Conservation (phyloP, 2,329 filamentous ascomycete genomes). For the Talaromyces pinophilus region DNA sequence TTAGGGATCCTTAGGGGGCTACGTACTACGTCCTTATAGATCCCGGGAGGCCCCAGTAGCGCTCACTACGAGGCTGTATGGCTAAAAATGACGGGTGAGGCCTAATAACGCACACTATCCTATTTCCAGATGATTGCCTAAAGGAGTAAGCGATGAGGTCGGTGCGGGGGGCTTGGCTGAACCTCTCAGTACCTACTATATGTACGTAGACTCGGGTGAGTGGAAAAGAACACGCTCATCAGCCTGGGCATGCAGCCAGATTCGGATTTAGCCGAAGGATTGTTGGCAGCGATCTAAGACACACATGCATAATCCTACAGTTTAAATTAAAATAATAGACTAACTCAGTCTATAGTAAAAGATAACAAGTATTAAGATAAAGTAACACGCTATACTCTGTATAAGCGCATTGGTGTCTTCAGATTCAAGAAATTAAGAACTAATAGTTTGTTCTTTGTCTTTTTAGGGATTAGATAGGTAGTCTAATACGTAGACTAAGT, state of each 20-base stretch:
- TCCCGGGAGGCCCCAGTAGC: not conserved
- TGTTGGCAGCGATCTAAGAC: not conserved
- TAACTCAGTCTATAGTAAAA: not conserved
- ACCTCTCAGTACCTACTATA: not conserved
- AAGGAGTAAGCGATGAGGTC: not conserved
- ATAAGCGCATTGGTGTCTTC: not conserved
- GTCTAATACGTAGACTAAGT: not conserved
- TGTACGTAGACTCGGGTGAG: not conserved
- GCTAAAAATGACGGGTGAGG: not conserved
- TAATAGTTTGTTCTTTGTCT: not conserved
- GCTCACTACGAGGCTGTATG: not conserved
- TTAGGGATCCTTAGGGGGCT: not conserved
- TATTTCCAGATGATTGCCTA: not conserved
- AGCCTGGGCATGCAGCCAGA: not conserved
- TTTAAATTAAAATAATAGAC: not conserved
- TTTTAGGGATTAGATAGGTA: not conserved
- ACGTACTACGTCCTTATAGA: not conserved
- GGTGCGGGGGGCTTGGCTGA: not conserved
- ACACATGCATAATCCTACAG: not conserved
- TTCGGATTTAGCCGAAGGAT: not conserved
- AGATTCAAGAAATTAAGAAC: not conserved
- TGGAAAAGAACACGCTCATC: not conserved
- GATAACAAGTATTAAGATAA: not conserved
- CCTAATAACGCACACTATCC: not conserved
- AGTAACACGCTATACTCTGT: not conserved